Base-by-base conservation (phyloP, 108 stramenopile genomes). In the Cafeteria roenbergensis region DNA sequence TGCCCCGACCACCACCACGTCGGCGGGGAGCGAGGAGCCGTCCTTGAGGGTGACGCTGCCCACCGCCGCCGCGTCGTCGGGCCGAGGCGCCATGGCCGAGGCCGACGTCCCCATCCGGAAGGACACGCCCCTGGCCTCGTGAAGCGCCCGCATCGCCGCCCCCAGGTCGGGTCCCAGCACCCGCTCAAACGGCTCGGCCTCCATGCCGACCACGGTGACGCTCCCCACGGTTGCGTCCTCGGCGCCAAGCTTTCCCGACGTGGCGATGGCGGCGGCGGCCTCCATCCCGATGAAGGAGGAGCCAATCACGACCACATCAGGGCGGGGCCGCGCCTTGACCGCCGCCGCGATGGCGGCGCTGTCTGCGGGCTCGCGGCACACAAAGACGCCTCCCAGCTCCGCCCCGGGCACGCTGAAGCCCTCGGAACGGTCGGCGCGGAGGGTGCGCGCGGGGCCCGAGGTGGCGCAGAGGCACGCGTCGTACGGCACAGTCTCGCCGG, bases 211-310 rank as follows among this genome's bases (percentile, higher is more conserved):
- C 36, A 61, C 59, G 37, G 59, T 61, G 29, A 61, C 29, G 2
- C 24, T 32, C 2, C n/a, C 59, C 34, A 61, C 37, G 36, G 37
- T 22, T 2, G 34, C 2, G 20, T 12, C 24, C 22, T 2, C 34
- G 30, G 21, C 36, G 3, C n/a, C 22, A n/a, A 2, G n/a, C 59
- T 61, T 61, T 1, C 20, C 3, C 17, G 17, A 2, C 21, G 8
- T 21, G 32, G 14, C 14, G 32, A 57, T 9, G 14, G 12, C 4
- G 14, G 56, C 29, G 14, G 59, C 59, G 17, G 30, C 30, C 37
- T 61, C 59, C 59, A 61, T 61, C 17, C 59, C 59, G 37, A 61
- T 61, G 59, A 61, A 61, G 24, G 59, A 61, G 59, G 22, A 22
- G 29, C 59, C 59, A 6, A 61, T 27, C 24, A 61, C n/a, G 59